Percentiles rank a stretch among this genome's conserved stretches.
Evolutionary conservation across 1,284 basidiomycete species (phyloP).

Genomic region (Heliocybe sulcata): DNA sequence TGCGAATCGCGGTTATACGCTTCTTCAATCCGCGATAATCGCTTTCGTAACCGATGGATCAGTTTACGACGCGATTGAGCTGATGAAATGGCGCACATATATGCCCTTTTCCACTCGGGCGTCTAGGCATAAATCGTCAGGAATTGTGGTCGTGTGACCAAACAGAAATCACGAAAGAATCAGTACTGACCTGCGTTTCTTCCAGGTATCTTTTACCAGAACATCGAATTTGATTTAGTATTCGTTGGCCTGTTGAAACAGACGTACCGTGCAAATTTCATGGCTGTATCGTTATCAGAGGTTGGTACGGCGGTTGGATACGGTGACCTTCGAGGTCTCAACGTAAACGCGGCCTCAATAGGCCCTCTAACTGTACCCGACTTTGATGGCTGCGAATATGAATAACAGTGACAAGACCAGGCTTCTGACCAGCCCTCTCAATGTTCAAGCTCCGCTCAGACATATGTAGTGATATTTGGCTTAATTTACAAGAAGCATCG

Average conservation of each 20-base stretch:
- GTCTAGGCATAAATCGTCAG: constrained; percentile 32
- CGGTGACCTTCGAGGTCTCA: not conserved
- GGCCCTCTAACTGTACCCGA: not conserved
- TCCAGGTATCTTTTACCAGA: constrained; percentile 45
- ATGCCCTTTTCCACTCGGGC: constrained; percentile 78
- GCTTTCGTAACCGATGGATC: constrained; percentile 16
- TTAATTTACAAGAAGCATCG: too few species aligned
- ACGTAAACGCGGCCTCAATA: not conserved
- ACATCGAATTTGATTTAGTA: not conserved
- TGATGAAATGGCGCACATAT: constrained; percentile 47
- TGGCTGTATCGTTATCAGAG: not conserved
- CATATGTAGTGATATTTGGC: too few species aligned
- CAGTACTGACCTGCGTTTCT: constrained; percentile 52
- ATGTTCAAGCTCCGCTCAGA: too few species aligned
- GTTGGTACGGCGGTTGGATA: not conserved
- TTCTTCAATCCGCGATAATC: constrained; percentile 72
- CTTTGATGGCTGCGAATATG: too few species aligned
- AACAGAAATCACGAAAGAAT: not conserved
- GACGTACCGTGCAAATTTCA: constrained; percentile 16
- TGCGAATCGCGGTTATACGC: constrained; percentile 50
- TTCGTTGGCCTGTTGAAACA: not conserved
- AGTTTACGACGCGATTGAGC: not conserved
- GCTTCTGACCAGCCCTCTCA: too few species aligned
- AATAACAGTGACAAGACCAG: too few species aligned
- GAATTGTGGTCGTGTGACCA: not conserved